Evolutionary conservation across 148 eudicot species (phyloP), one percentile per base, ranked within the genome.

Genomic region (Arctostaphylos glauca): DNA sequence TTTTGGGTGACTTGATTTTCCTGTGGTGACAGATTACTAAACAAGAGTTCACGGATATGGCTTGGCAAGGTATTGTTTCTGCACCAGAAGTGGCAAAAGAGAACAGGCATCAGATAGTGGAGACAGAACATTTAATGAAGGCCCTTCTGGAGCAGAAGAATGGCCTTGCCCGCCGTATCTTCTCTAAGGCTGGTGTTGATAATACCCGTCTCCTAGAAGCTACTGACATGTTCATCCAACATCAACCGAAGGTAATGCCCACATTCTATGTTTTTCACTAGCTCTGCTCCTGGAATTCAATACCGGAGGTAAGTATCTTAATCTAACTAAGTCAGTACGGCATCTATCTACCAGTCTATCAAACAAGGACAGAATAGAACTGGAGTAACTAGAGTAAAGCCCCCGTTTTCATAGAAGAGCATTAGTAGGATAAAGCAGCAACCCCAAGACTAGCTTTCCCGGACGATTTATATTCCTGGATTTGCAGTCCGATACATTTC

Each of bases 101-200:
- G 85, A 92, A 94, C 74, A 96, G 92, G 86, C 99, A 96, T 87
- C 99, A 93, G 89, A 96, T 96, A 43, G 94, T 96, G 86, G 98
- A 96, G 94, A 94, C 97, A 0, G 98, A 96, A 85, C 99, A 96
- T 89, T 87, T 96, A 74, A 87, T 94, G 95, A 96, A 96, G 84
- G 93, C 99, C 68, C 86, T 96, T 64, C 84, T 96, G 84, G 99
- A 96, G 91, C 99, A 96, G 87, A 96, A 94, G 87, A 92, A 94
- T 88, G 98, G 99, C 75, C 93, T 96, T 86, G 99, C 99, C 84
- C 93, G 98, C 7, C 94, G 99, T n/a, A 93, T 96, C 64, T 96
- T 96, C 83, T 93, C 97, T 73, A 96, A 96, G 86, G 95, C 88
- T 77, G 97, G 97, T 55, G 92, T 96, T 43, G 98, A 96, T 85